Evolutionary conservation across 805 yeast species (phyloP), one percentile per base, ranked within the genome.

Genomic region (Cyberlindnera mrakii): DNA sequence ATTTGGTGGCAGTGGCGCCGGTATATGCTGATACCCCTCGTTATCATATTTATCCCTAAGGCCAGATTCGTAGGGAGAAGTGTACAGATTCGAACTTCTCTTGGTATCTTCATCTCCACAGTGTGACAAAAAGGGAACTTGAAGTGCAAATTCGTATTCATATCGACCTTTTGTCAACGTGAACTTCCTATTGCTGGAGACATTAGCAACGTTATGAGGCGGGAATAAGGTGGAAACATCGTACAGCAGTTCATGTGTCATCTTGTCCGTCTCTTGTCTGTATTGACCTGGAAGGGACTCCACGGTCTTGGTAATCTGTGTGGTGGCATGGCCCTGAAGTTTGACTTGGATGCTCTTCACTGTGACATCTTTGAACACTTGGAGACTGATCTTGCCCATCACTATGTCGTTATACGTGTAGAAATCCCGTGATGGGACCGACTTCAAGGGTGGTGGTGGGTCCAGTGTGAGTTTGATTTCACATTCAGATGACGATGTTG

Each of bases 141-240:
- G 39, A 27, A 55, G 46, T 3, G 39, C 13, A 51, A 77, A 77
- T 6, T 77, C 75, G 47, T 74, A 76, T 1, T 60, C 54, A 52
- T 77, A 76, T 27, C 63, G 66, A 0, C 82, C 82, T 0, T 80
- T 75, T 3, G 38, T 47, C 19, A 55, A 33, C 8, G 59, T 53
- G 43, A 52, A 55, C 20, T 47, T 45, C 45, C 67, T 66, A 8
- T 71, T 63, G 33, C 53, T 60, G 23, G 74, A 63, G 2, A 71
- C 75, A 37, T 62, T 55, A 16, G 76, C 56, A 13, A 74, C 66
- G 40, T 75, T 71, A 11, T 63, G 66, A 0, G 81, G 77, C 2
- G 81, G 82, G 44, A 76, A 76, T 19, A 76, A 74, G 0, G 74
- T 65, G 25, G 51, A 42, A 1, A 77, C 68, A 41, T 75, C 78